phyloP scores from a whole-genome alignment of 225 moss, liverwort and hornwort genomes.

The Polytrichum commune region DNA sequence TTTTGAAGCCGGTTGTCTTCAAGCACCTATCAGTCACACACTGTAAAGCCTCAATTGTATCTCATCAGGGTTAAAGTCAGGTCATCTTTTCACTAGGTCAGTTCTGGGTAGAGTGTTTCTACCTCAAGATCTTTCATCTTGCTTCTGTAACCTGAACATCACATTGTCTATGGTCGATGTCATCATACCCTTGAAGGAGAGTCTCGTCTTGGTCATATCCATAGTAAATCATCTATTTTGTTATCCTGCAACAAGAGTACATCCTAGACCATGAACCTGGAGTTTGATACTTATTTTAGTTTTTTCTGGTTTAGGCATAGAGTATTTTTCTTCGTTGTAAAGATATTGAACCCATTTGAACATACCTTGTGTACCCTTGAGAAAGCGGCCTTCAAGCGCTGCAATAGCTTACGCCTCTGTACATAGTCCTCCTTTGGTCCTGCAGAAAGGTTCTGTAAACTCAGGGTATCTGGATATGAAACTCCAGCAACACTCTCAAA shows the following conservation, averaged over 20 bases:
- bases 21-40: background rate
- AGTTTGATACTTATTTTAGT: conserved; percentile 7
- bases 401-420: conserved; percentile 33
- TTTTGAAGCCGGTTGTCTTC: too few relatives aligned
- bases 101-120: too few relatives aligned
- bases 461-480: conserved; percentile 14
- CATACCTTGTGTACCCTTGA: conserved; percentile 12
- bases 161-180: too few relatives aligned
- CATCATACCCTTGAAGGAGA: too few relatives aligned
- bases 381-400: conserved; percentile 30
- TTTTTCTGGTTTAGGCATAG: conserved; percentile 17
- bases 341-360: conserved; percentile 15
- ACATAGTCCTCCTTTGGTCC: conserved; percentile 26
- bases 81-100: too few relatives aligned
- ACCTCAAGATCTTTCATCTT: too few relatives aligned
- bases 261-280: background rate
- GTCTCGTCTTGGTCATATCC: background rate
- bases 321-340: conserved; percentile 22
- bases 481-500: background rate
- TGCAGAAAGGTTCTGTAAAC: background rate
- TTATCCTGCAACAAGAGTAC: background rate
- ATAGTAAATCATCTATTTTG: too few relatives aligned
- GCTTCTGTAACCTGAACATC: too few relatives aligned
- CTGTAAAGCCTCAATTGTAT: background rate
- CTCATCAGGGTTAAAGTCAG: background rate